phyloP scores from a whole-genome alignment of 2,329 filamentous ascomycete species.

The Sarocladiaceae sp. region DNA sequence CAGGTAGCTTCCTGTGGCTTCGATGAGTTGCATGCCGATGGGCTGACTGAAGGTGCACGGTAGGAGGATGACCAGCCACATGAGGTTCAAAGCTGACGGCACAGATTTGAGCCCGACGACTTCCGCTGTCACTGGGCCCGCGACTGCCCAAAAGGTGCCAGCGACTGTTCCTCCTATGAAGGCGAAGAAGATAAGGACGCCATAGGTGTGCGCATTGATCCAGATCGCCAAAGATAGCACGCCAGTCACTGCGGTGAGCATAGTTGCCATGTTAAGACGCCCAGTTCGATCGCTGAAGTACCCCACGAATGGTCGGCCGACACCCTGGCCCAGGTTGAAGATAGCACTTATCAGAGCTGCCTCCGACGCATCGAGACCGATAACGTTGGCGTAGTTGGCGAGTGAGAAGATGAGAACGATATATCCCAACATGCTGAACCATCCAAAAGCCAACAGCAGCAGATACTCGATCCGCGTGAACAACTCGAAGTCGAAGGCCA shows the following conservation, averaged over 20 bases:
- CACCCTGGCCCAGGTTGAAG: slow-evolving; percentile 59
- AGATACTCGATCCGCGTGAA: slow-evolving; percentile 58
- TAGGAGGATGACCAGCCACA: slow-evolving; percentile 65
- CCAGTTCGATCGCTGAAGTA: slow-evolving; percentile 65
- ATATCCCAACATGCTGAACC: slow-evolving; percentile 68
- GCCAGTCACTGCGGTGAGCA: slow-evolving; percentile 58
- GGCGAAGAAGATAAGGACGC: slow-evolving; percentile 64
- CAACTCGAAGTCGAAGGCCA: slow-evolving; percentile 58
- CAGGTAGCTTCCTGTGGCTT: slow-evolving; percentile 39
- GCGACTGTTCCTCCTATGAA: slow-evolving; percentile 64
- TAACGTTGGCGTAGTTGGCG: slow-evolving; percentile 62
- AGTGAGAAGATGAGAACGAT: slow-evolving; percentile 71
- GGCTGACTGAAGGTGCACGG: slow-evolving; percentile 64
- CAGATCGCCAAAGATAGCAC: slow-evolving; percentile 65
- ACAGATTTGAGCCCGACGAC: slow-evolving; percentile 65
- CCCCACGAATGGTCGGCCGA: slow-evolving; percentile 67
- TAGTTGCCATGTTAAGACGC: slow-evolving; percentile 63
- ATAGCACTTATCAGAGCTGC: slow-evolving; percentile 67
- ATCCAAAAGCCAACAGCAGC: slow-evolving; percentile 60
- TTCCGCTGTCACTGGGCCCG: slow-evolving; percentile 65
- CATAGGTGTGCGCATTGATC: slow-evolving; percentile 59
- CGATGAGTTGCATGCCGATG: slow-evolving; percentile 52
- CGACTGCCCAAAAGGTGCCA: slow-evolving; percentile 65
- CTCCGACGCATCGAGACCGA: slow-evolving; percentile 61
- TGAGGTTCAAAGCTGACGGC: slow-evolving; percentile 60